phyloP scores from a whole-genome alignment of 495 filamentous ascomycete species.

The Daldinia concentrica region DNA sequence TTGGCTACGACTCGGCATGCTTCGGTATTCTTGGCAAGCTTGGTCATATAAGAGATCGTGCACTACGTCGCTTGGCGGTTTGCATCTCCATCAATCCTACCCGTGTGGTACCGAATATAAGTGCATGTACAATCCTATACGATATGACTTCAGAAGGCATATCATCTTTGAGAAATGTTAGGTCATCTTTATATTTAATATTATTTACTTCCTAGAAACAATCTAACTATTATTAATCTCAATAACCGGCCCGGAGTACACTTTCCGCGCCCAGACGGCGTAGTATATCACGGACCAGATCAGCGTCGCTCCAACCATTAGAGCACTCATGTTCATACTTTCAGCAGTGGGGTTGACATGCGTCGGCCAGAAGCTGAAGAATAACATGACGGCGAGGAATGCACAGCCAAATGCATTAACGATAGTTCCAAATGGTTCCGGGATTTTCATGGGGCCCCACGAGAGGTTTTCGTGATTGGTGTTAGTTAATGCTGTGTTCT shows the following conservation, averaged over 20 bases:
- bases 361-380: slow-evolving; percentile 61
- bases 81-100: background rate
- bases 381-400: slow-evolving; percentile 32
- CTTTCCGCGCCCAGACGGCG: slow-evolving; percentile 50
- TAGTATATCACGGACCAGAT: slow-evolving; percentile 57
- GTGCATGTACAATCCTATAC: background rate
- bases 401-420: slow-evolving; percentile 33
- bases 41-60: background rate
- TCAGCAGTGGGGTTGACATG: slow-evolving; percentile 44
- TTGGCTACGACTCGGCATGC: background rate
- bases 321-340: slow-evolving; percentile 55
- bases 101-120: background rate
- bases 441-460: slow-evolving; percentile 36
- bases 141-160: background rate
- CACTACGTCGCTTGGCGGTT: background rate
- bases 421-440: slow-evolving; percentile 33
- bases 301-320: slow-evolving; percentile 56
- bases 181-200: background rate
- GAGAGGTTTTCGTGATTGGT: slow-evolving; percentile 21
- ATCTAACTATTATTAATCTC: slow-evolving; percentile 6
- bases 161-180: background rate
- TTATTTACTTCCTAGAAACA: background rate
- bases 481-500: slow-evolving; percentile 2
- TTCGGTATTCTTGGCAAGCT: background rate
- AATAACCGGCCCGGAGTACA: slow-evolving; percentile 48